A percentile compares a stretch with the other conserved stretches of the same genome.
Evolutionary conservation across 805 yeast species (phyloP).

Genomic region (Scheffersomyces stipitis): DNA sequence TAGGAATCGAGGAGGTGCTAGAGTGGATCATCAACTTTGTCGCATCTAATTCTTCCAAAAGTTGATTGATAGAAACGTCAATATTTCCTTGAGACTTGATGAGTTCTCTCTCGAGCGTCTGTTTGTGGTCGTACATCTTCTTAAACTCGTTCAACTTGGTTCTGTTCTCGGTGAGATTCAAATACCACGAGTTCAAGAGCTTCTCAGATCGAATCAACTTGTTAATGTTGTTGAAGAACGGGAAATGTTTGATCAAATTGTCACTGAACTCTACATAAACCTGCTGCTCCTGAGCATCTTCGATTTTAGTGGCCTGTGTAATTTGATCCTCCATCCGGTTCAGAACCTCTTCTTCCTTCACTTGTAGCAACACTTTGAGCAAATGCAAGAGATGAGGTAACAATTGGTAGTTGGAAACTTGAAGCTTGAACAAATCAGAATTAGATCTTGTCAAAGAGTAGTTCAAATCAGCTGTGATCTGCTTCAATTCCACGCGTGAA

Average conservation of each 20-base stretch:
- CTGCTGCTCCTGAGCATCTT: background rate
- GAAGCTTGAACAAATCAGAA: constrained; percentile 19
- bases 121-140: background rate
- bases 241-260: constrained; percentile 22
- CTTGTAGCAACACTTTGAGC: constrained; percentile 18
- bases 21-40: background rate
- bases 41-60: constrained; percentile 4
- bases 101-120: background rate
- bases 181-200: constrained; percentile 24
- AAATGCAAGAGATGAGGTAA: constrained; percentile 32
- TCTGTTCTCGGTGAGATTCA: constrained; percentile 12
- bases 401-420: constrained; percentile 29
- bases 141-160: constrained; percentile 2
- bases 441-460: constrained; percentile 8
- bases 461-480: constrained; percentile 16
- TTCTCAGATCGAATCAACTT: constrained; percentile 23
- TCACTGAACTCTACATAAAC: constrained; percentile 14
- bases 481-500: constrained; percentile 17
- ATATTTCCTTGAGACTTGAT: background rate
- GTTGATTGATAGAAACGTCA: background rate
- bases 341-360: constrained; percentile 13
- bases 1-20: background rate
- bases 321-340: background rate
- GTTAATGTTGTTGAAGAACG: constrained; percentile 27
- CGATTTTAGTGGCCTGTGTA: background rate